Conservation (phyloP, 176 grass and related monocot genomes). For the Rhynchospora breviuscula region DNA sequence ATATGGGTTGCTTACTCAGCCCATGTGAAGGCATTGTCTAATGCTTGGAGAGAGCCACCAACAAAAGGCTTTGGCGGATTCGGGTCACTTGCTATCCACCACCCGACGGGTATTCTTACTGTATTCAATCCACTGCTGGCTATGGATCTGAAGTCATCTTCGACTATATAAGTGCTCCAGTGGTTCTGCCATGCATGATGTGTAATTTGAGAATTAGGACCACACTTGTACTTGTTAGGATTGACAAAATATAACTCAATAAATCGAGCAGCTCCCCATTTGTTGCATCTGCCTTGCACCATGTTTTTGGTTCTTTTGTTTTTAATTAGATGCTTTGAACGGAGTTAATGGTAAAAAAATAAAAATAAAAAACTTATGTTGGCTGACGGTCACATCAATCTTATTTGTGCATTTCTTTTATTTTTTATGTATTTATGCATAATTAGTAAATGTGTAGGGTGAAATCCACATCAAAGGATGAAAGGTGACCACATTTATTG, state of each 20-base stretch:
- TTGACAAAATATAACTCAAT: not conserved
- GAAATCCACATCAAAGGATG: not conserved
- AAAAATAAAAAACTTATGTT: not conserved
- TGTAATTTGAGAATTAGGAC: not conserved
- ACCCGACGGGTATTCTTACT: constrained; percentile 50
- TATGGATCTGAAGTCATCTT: constrained; percentile 48
- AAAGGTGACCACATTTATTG: not conserved
- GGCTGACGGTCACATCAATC: not conserved
- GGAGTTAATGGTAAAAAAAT: not conserved
- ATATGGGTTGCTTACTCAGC: constrained; percentile 43
- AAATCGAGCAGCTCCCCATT: not conserved
- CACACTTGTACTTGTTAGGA: not conserved
- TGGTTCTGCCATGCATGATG: constrained; percentile 29
- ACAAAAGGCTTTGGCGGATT: constrained; percentile 27
- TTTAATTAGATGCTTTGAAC: not conserved
- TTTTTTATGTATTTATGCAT: not conserved
- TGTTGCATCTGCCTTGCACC: not conserved
- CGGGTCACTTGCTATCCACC: constrained; percentile 47
- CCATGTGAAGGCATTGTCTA: constrained; percentile 52
- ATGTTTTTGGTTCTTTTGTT: not conserved
- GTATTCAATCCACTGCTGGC: constrained; percentile 40
- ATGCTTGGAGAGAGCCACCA: constrained; percentile 32
- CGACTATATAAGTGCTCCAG: constrained; percentile 40
- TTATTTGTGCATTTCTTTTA: too few relatives aligned
- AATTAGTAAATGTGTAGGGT: not conserved